Evolutionary conservation across 2,329 filamentous ascomycete species (phyloP).

Genomic region (Onygenales sp.): DNA sequence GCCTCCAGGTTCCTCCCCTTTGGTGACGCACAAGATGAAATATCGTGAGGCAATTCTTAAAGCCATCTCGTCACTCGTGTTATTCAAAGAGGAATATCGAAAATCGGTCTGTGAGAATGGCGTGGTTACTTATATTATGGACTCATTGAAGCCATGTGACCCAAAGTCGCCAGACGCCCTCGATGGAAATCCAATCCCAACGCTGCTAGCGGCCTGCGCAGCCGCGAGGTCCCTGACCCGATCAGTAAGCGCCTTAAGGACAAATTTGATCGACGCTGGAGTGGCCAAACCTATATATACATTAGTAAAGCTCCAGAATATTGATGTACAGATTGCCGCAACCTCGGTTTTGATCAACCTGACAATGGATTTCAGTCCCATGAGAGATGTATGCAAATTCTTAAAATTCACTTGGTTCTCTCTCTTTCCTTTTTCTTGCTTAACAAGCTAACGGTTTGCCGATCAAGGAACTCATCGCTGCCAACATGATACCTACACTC

Average conservation of each 20-base stretch:
- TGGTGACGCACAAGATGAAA: constrained; percentile 59
- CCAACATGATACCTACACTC: constrained; percentile 64
- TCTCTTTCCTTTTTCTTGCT: neutral
- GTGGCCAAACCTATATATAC: constrained; percentile 68
- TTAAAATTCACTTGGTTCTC: neutral
- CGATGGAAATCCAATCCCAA: constrained; percentile 68
- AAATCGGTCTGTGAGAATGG: constrained; percentile 75
- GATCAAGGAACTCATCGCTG: constrained; percentile 57
- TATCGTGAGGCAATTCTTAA: constrained; percentile 67
- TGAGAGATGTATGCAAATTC: constrained; percentile 61
- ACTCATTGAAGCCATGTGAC: constrained; percentile 59
- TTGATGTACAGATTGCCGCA: constrained; percentile 76
- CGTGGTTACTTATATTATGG: constrained; percentile 70
- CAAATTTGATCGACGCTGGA: constrained; percentile 75
- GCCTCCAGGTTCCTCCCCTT: constrained; percentile 50
- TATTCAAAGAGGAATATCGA: constrained; percentile 73
- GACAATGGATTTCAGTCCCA: constrained; percentile 78
- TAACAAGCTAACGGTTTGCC: neutral
- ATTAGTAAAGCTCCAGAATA: constrained; percentile 63
- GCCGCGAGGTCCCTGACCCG: constrained; percentile 72
- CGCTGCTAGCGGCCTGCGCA: constrained; percentile 78
- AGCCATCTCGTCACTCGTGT: constrained; percentile 71
- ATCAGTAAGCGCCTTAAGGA: constrained; percentile 74
- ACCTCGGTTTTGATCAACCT: constrained; percentile 79
- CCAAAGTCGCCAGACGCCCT: constrained; percentile 18